These are phyloP conservation scores for Penicillium sp. DNA, from an alignment of 2,329 filamentous ascomycete genomes.

Conservation along the genomic window DNA sequence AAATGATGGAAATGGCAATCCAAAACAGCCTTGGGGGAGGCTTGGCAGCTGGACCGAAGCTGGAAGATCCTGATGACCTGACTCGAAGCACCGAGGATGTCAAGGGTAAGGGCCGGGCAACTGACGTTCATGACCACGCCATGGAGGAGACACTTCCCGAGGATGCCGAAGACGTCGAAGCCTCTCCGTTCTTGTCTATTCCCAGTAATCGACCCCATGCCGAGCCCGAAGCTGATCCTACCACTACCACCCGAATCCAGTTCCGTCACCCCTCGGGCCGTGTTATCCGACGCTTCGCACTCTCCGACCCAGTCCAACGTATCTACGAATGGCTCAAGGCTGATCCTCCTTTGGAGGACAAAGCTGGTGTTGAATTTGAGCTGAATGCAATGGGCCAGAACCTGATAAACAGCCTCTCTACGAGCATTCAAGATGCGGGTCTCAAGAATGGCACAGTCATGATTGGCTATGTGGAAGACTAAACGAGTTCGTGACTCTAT, in stretches of 20 bases:
- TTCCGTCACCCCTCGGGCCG: conserved; percentile 85
- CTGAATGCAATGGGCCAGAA: conserved; percentile 87
- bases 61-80: conserved; percentile 83
- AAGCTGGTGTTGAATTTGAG: conserved; percentile 78
- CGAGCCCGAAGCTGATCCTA: conserved; percentile 73
- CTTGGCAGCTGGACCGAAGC: conserved; percentile 52
- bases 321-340: conserved; percentile 98
- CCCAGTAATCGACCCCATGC: conserved; percentile 71
- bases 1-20: conserved; percentile 93
- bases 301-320: conserved; percentile 74
- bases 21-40: conserved; percentile 76
- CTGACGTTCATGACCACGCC: conserved; percentile 40
- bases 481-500: conserved; percentile 12
- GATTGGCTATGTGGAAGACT: conserved; percentile 80
- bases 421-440: conserved; percentile 77
- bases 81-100: conserved; percentile 66
- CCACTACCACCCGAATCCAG: conserved; percentile 83
- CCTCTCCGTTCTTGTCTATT: conserved; percentile 68
- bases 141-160: conserved; percentile 44
- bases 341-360: conserved; percentile 73
- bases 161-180: conserved; percentile 37
- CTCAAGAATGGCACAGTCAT: conserved; percentile 93
- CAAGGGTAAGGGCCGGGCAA: conserved; percentile 55
- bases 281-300: conserved; percentile 80
- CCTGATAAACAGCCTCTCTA: conserved; percentile 73